Evolutionary conservation across 2,329 filamentous ascomycete species (phyloP), one percentile per base, ranked within the genome.

Genomic region (Ophiocordyceps camponoti-saundersi): DNA sequence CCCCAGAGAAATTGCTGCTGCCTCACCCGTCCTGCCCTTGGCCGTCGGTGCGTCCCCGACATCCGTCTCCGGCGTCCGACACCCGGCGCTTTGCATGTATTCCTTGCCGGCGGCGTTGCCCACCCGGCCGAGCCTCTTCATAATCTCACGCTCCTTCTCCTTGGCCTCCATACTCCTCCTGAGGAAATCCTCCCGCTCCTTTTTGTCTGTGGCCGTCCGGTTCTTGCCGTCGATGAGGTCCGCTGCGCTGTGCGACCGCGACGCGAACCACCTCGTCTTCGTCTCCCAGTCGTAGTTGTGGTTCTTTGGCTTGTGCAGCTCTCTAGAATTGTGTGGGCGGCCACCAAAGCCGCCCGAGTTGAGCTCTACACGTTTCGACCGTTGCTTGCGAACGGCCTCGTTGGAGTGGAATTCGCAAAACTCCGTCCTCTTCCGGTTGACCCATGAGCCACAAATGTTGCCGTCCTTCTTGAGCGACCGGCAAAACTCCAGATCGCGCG

Each of bases 391-490:
- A 3, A 96, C 67, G 23, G 86, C 82, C 23, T 86, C 69, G 55
- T 93, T 88, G 53, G 94, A 79, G 62, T 98, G 92, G 55, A 83
- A 98, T 53, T 95, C 88, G 65, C 92, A 98, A 59, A 84, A 86
- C 55, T 94, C 81, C 0, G 89, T 95, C 56, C 88, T 85, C 46
- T 87, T 79, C 53, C 77, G 79, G 61, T 98, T 90, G 49, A 98
- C 73, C 92, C 92, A 98, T 26, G 76, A 68, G 32, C 75, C 79
- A 62, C 92, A 98, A 44, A 74, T 67, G 48, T 84, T 75, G 39
- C 92, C 90, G 58, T 95, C 87, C 57, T 85, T 90, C 60, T 85
- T 87, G 52, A 87, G 68, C 7, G 80, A 79, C 59, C 89, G 87
- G 65, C 92, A 98, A 60, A 83, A 94, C 1, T 85, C 88, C 2